Evolutionary conservation across 1,139 yeast genomes (phyloP), one percentile per base, ranked within the genome.

Genomic region (Taiozyma onychis): DNA sequence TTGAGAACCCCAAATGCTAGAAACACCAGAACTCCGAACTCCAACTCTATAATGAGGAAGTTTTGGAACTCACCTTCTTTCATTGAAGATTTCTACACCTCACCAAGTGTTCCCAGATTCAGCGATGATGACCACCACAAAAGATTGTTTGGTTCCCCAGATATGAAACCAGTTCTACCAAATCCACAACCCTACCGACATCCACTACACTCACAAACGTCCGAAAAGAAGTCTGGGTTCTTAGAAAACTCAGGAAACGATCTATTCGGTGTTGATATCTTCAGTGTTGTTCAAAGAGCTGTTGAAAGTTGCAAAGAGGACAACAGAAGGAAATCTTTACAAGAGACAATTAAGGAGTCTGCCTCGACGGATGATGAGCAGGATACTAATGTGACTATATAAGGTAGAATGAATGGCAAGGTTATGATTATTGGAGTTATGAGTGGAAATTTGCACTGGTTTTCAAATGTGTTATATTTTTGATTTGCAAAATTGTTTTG

Each of bases 51-150:
- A 39, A 66, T 76, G 66, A 74, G 72, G 54, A 77, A 75, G 57
- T 67, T 78, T 51, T 77, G 84, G 84, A 76, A 81, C 58, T 80
- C 87, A 22, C 88, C 88, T 4, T 76, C 83, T 7, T 80, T 80
- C 59, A 69, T 82, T 54, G 88, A 83, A 56, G 88, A 83, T 58
- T 83, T 83, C 60, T 81, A 81, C 59, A 77, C 80, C 48, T 80
- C 85, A 26, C 88, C 88, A 3, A 68, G 75, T 26, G 60, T 71
- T 34, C 60, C 72, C 13, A 61, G 69, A 49, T 57, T 62, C 39
- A 73, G 74, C 56, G 84, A 80, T 54, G 85, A 81, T 57, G 86
- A 81, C 56, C 75, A 74, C 71, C 73, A 80, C 41, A 70, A 71
- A 54, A 71, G 71, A 8, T 65, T 60, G 9, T 61, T 53, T 51